These are phyloP conservation scores for Aspergillus luchuensis DNA, from an alignment of 2,329 filamentous ascomycete species.

Conservation along the genomic window DNA sequence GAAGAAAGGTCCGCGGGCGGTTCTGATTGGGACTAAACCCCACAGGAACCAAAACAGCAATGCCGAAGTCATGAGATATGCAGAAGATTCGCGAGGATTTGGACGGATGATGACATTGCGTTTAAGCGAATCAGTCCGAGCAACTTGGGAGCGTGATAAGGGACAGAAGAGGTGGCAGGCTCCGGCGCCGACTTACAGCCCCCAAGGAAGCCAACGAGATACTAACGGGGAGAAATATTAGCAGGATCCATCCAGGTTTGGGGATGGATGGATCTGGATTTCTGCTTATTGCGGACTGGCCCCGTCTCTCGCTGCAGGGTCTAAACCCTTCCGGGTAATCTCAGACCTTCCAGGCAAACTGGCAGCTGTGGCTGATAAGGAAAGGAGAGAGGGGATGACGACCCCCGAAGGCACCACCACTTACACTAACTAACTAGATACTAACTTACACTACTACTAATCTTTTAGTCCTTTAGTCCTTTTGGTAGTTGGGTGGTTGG, in stretches of 20 bases:
- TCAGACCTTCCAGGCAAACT: not conserved
- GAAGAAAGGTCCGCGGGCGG: not conserved
- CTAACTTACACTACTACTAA: not conserved
- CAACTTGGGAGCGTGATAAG: not conserved
- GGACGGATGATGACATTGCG: not conserved
- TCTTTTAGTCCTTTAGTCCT: not conserved
- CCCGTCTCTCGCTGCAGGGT: not conserved
- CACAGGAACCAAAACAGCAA: not conserved
- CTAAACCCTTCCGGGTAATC: not conserved
- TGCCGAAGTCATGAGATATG: not conserved
- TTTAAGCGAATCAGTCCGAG: not conserved
- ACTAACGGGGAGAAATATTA: not conserved
- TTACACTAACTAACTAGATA: too few relatives aligned
- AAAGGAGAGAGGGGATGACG: not conserved
- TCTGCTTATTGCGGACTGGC: not conserved
- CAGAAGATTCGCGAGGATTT: not conserved
- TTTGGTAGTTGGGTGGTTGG: not conserved
- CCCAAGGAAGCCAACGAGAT: not conserved
- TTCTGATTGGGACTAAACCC: not conserved
- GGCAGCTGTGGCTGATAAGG: not conserved
- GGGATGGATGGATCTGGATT: constrained; percentile 2
- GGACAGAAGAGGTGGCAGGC: not conserved
- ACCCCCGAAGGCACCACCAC: not conserved
- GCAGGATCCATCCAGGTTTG: constrained; percentile 8
- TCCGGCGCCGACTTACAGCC: not conserved